These are phyloP conservation scores for Penicillium sp. DNA, from an alignment of 2,329 filamentous ascomycete species.

Conservation along the genomic window DNA sequence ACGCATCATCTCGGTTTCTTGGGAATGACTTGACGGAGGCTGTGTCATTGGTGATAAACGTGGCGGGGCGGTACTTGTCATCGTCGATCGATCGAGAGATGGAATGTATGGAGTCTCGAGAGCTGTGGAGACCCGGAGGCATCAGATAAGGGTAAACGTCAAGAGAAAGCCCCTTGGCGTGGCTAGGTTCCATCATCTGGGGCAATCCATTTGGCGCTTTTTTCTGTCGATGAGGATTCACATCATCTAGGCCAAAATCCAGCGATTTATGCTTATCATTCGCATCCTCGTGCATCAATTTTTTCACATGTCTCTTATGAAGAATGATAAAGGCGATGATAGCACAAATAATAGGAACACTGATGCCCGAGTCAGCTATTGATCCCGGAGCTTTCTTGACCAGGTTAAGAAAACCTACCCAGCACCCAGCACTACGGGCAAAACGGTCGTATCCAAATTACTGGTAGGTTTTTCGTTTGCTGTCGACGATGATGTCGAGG, in stretches of 20 bases:
- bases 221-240: conserved; percentile 41
- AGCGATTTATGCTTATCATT: conserved; percentile 86
- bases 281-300: conserved; percentile 72
- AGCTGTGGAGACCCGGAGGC: conserved; percentile 76
- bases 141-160: conserved; percentile 86
- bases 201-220: conserved; percentile 43
- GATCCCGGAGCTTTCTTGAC: background rate
- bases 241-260: conserved; percentile 80
- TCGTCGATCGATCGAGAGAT: conserved; percentile 77
- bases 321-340: conserved; percentile 70
- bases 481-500: conserved; percentile 33
- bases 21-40: conserved; percentile 40
- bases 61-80: conserved; percentile 76
- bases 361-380: conserved; percentile 43
- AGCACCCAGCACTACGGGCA: conserved; percentile 69
- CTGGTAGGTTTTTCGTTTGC: conserved; percentile 60
- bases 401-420: conserved; percentile 57
- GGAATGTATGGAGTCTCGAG: conserved; percentile 82
- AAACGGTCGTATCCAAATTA: conserved; percentile 54
- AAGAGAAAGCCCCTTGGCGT: conserved; percentile 57
- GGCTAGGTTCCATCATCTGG: conserved; percentile 42
- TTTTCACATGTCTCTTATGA: conserved; percentile 75
- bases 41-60: conserved; percentile 54
- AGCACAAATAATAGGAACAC: conserved; percentile 72
- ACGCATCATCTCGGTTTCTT: conserved; percentile 49